Evolutionary conservation across 345 rosid genomes (phyloP).

Genomic region (Gynandropsis gynandra): DNA sequence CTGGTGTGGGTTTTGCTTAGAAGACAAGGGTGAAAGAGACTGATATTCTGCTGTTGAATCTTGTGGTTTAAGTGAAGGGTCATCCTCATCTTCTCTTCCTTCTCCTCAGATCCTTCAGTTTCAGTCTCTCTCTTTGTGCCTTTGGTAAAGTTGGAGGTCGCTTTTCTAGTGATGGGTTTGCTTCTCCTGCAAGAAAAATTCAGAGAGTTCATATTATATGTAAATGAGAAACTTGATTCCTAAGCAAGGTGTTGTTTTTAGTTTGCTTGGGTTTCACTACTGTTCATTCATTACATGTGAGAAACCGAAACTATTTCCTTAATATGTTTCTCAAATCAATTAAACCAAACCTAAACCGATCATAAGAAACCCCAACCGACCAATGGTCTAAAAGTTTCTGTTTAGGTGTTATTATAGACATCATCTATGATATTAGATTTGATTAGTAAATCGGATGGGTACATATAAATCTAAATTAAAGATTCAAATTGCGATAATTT

Average conservation of each 20-base stretch:
- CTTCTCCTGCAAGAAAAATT: conserved; percentile 26
- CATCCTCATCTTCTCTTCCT: conserved; percentile 28
- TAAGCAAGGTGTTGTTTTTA: conserved; percentile 23
- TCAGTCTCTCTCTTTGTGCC: conserved; percentile 9
- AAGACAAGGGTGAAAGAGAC: conserved; percentile 64
- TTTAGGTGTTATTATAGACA: no score
- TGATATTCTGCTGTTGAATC: conserved; percentile 50
- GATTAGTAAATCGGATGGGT: no score
- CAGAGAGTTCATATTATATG: conserved; percentile 18
- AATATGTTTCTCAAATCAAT: no score
- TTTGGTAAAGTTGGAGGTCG: conserved; percentile 25
- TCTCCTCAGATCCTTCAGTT: conserved; percentile 25
- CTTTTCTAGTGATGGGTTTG: conserved; percentile 30
- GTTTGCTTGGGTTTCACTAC: not conserved
- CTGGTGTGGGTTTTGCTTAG: conserved; percentile 49
- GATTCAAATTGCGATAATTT: no score
- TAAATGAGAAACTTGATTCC: conserved; percentile 22
- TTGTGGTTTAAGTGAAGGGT: conserved; percentile 58
- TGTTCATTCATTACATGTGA: not conserved
- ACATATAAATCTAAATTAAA: no score
- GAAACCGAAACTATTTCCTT: no score
- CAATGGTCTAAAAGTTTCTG: no score
- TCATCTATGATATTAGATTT: no score
- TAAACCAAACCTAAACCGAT: no score
- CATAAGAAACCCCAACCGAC: no score